Conservation (phyloP, 148 eudicot species). For the Rhododendron ferrugineum region DNA sequence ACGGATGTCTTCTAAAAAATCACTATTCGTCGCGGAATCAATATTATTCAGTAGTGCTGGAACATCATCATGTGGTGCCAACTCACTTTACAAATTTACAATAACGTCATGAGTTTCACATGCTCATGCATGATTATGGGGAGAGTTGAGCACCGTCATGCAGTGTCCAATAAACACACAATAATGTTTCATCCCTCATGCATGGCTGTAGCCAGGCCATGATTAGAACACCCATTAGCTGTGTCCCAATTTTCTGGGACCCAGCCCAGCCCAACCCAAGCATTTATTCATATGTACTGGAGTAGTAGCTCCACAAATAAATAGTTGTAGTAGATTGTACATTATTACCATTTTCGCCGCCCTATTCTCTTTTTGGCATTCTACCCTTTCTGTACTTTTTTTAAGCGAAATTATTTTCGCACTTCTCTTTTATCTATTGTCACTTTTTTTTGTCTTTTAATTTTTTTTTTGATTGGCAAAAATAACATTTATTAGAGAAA, state of each 20-base stretch:
- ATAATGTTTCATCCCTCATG: background rate
- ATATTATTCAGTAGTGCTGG: no score
- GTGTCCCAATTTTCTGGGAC: background rate
- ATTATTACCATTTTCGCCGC: background rate
- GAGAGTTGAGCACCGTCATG: background rate
- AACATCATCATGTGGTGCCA: background rate
- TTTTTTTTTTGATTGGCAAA: no score
- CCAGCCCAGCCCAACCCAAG: background rate
- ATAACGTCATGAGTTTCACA: no score
- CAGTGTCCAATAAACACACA: background rate
- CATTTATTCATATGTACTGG: background rate
- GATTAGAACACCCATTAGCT: background rate
- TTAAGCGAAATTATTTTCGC: no score
- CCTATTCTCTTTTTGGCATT: background rate
- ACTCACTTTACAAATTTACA: background rate
- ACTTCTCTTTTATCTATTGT: no score
- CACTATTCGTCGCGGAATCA: no score
- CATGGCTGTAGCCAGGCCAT: background rate
- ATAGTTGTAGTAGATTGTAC: no score
- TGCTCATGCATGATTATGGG: no score
- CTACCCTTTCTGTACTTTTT: background rate
- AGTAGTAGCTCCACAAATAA: no score
- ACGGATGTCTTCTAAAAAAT: no score
- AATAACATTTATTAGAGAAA: no score
- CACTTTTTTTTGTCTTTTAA: no score